A percentile compares a stretch with the other conserved stretches of the same genome.
phyloP scores from a whole-genome alignment of 345 rosid genomes.

The Corchorus olitorius region DNA sequence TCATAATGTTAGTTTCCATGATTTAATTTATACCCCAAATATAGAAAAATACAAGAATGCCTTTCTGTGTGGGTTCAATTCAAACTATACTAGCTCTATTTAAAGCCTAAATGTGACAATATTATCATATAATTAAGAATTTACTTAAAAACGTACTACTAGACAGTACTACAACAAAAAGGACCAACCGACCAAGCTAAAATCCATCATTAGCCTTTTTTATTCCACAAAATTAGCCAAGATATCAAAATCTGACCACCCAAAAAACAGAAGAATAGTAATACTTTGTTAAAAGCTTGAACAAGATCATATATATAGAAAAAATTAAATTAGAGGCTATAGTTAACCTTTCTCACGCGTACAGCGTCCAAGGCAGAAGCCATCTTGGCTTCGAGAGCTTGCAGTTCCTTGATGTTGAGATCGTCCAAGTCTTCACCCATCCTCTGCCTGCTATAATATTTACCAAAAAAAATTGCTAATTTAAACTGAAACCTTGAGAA shows the following conservation, averaged over 20 bases:
- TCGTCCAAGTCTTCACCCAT: conserved; percentile 53
- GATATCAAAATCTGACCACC: background rate
- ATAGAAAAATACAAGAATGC: background rate
- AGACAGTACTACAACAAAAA: background rate
- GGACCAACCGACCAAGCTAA: background rate
- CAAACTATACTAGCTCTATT: no score
- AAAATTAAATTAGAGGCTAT: no score
- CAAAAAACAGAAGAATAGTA: background rate
- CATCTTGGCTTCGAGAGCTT: conserved; percentile 46
- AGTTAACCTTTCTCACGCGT: conserved; percentile 51
- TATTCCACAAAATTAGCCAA: background rate
- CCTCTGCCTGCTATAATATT: conserved; percentile 41
- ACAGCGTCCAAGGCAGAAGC: conserved; percentile 30
- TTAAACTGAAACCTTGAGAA: background rate
- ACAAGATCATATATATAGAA: background rate
- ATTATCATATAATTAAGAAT: background rate
- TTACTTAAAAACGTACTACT: background rate
- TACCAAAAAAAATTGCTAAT: no score
- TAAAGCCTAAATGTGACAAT: background rate
- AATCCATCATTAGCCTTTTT: background rate
- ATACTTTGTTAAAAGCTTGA: background rate
- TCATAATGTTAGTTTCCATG: conserved; percentile 13
- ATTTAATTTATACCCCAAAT: background rate
- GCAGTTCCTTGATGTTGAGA: conserved; percentile 40
- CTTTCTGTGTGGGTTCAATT: background rate